Evolutionary conservation across 257 asterid genomes (phyloP), one percentile per base, ranked within the genome.

Genomic region (Primulina tabacum): DNA sequence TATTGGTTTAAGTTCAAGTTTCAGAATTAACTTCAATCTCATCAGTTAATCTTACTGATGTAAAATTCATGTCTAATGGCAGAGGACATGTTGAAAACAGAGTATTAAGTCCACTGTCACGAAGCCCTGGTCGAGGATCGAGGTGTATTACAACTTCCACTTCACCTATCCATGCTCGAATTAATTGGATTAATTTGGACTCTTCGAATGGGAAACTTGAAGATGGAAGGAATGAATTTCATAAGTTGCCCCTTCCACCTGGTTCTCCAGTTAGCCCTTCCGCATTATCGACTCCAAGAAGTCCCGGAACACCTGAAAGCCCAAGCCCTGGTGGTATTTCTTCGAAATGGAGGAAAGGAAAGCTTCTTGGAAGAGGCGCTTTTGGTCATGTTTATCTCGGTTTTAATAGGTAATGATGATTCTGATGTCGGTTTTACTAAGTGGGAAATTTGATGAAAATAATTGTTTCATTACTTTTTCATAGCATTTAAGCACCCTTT

Each of bases 361-460:
- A 77, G 81, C 97, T 93, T 75, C 83, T 93, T 6, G 99, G 99
- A 74, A 80, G 97, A 82, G 99, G 99, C 88, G 89, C 97, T 1
- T 93, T 89, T 74, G 99, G 99, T 74, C 97, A 90, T 83, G 99
- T 93, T 60, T 93, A 93, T 78, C 95, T 87, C 33, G 99, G 97
- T 55, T 93, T 93, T 79, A 93, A 89, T 83, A 80, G 95, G 99
- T 93, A 77, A 65, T 65, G 63, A 64, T 73, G 56, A 62, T 70
- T 72, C 8, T 17, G 21, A 1, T 50, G 20, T 16, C 57, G n/a
- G 52, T 40, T 35, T 38, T 43, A 43, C n/a, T 65, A 17, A 66
- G 76, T 61, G 18, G 12, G 56, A 20, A 43, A 32, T 28, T 57
- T 24, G 65, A 18, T 6, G 35, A 59, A 38, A 55, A 67, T 60